These are phyloP conservation scores for Mesembryanthemum crystallinum DNA, from an alignment of 148 eudicot genomes.

Conservation along the genomic window DNA sequence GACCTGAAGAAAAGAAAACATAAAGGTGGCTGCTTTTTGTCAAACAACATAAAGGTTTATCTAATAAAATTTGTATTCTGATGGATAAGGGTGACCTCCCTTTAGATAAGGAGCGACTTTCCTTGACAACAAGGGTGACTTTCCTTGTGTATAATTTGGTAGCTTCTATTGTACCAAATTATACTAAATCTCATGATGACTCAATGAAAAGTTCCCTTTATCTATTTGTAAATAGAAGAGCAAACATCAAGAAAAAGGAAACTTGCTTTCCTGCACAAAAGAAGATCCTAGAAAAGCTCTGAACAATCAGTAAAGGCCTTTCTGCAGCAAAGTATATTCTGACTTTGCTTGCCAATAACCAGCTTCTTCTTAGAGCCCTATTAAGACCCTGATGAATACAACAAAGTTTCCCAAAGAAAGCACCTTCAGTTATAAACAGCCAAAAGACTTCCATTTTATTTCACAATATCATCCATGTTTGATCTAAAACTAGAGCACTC, in stretches of 20 bases:
- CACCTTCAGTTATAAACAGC: conserved; percentile 9
- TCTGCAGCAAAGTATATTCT: conserved; percentile 39
- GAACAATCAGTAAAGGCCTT: conserved; percentile 11
- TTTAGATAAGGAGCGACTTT: too few relatives aligned
- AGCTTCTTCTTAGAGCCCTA: conserved; percentile 9
- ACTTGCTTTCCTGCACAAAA: conserved; percentile 26
- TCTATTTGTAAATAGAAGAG: background rate
- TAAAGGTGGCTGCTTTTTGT: background rate
- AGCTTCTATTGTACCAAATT: background rate
- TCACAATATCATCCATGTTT: conserved; percentile 14
- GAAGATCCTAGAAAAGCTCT: background rate
- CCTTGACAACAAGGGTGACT: too few relatives aligned
- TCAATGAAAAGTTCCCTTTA: background rate
- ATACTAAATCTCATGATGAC: background rate
- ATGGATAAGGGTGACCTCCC: too few relatives aligned
- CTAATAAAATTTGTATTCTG: too few relatives aligned
- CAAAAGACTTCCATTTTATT: background rate
- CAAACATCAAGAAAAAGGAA: conserved; percentile 26
- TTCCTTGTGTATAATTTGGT: too few relatives aligned
- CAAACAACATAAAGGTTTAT: too few relatives aligned
- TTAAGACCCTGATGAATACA: background rate
- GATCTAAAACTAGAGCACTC: background rate
- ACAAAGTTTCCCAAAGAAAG: conserved; percentile 1
- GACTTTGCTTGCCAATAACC: conserved; percentile 30
- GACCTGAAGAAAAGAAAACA: background rate